Conservation (phyloP, 768 basidiomycete genomes). For the Lactifluus rugatus region DNA sequence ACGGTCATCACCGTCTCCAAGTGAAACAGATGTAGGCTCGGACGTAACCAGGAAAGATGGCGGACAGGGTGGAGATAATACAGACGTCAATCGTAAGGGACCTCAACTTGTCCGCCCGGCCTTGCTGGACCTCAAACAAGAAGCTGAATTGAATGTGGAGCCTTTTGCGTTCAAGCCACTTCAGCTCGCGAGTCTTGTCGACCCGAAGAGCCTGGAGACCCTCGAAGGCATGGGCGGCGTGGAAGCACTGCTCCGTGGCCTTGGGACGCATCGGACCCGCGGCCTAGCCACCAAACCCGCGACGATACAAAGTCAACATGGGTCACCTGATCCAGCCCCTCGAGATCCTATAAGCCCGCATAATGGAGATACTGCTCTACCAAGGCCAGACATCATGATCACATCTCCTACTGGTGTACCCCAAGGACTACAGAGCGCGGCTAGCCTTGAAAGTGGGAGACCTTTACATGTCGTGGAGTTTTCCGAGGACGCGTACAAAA, state of each 20-base stretch:
- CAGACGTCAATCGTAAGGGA: slow-evolving; percentile 10
- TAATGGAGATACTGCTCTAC: slow-evolving; percentile 24
- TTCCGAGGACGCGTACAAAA: slow-evolving; percentile 24
- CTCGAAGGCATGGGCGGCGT: slow-evolving; percentile 67
- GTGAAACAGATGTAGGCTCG: neutral
- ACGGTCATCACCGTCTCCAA: slow-evolving; percentile 19
- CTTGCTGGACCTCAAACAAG: slow-evolving; percentile 28
- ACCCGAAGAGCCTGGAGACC: slow-evolving; percentile 70
- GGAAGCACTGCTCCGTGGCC: slow-evolving; percentile 51
- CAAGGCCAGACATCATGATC: slow-evolving; percentile 28
- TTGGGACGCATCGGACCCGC: slow-evolving; percentile 53
- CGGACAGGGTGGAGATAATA: slow-evolving; percentile 20
- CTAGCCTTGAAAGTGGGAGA: slow-evolving; percentile 4
- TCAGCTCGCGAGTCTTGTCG: slow-evolving; percentile 74
- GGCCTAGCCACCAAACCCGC: slow-evolving; percentile 30
- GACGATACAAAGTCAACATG: neutral
- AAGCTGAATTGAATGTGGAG: slow-evolving; percentile 45
- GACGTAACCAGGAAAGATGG: slow-evolving; percentile 15
- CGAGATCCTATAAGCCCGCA: neutral
- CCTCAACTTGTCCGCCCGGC: slow-evolving; percentile 21
- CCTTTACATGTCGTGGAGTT: neutral
- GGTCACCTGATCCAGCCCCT: neutral
- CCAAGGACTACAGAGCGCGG: slow-evolving; percentile 11
- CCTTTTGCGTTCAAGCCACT: slow-evolving; percentile 71
- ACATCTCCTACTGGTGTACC: slow-evolving; percentile 32